Percentiles rank a stretch among this genome's conserved stretches.
Evolutionary conservation across 495 filamentous ascomycete species (phyloP).

Genomic region (Aspergillus indologenus): DNA sequence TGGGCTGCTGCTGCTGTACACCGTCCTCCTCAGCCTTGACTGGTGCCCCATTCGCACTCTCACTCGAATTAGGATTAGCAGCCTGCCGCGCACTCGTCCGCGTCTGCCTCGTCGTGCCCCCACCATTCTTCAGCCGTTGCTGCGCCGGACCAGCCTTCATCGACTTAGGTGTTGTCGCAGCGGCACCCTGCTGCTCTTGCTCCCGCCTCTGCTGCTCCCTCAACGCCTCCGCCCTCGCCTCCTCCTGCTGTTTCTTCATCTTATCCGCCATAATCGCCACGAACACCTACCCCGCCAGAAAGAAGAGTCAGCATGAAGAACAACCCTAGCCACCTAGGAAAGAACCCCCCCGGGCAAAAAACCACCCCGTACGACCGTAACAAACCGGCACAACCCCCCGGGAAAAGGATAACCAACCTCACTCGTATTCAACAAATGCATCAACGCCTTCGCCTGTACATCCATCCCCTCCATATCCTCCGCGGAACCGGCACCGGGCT

Average conservation of each 20-base stretch:
- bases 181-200: neutral
- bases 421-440: constrained; percentile 48
- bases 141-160: constrained; percentile 19
- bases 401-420: constrained; percentile 35
- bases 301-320: neutral
- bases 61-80: no score
- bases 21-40: constrained; percentile 11
- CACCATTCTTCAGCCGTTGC: constrained; percentile 16
- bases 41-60: constrained; percentile 16
- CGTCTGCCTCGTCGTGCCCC: constrained; percentile 25
- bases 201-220: constrained; percentile 37
- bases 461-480: constrained; percentile 42
- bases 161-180: no score
- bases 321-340: neutral
- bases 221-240: constrained; percentile 46
- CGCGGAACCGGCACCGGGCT: neutral
- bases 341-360: no score
- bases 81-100: constrained; percentile 22
- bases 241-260: constrained; percentile 61
- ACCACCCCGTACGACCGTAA: no score
- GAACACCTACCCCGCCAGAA: constrained; percentile 32
- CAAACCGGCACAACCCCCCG: no score
- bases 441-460: constrained; percentile 39
- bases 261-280: constrained; percentile 58
- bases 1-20: neutral